Conservation (phyloP, 202 grass and related monocot species). For the Elaeis oleifera region DNA sequence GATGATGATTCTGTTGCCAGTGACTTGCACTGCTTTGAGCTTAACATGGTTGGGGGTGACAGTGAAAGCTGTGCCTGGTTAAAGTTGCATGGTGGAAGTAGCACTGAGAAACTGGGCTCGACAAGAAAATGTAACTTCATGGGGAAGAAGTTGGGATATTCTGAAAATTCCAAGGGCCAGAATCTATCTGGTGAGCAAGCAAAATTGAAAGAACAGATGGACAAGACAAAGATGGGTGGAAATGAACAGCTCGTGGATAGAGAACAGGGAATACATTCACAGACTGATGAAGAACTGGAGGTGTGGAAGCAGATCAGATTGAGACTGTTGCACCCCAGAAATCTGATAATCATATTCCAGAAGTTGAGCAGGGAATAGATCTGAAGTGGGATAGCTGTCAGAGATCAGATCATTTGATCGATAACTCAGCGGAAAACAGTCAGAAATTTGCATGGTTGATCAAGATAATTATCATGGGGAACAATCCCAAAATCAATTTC, state of each 20-base stretch:
- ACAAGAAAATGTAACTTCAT: slow-evolving; percentile 20
- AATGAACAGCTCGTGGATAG: slow-evolving; percentile 25
- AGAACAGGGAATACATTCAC: slow-evolving; percentile 16
- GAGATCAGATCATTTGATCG: slow-evolving; percentile 2
- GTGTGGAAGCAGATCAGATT: slow-evolving; percentile 21
- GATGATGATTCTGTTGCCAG: slow-evolving; percentile 74
- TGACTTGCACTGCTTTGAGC: slow-evolving; percentile 77
- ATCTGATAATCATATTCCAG: slow-evolving; percentile 16
- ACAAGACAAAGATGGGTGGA: slow-evolving; percentile 14
- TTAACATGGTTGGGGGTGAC: slow-evolving; percentile 42
- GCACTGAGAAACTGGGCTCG: slow-evolving; percentile 19
- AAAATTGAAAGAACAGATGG: slow-evolving; percentile 15
- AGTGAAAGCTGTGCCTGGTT: slow-evolving; percentile 23
- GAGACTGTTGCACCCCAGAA: slow-evolving; percentile 40
- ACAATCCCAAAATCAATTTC: slow-evolving; percentile 23
- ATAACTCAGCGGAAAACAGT: slow-evolving; percentile 41
- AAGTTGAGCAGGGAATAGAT: background rate
- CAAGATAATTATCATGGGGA: slow-evolving; percentile 31
- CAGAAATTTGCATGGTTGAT: slow-evolving; percentile 22
- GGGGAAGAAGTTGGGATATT: slow-evolving; percentile 20
- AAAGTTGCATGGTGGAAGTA: slow-evolving; percentile 16
- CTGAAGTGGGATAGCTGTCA: background rate
- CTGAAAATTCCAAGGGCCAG: slow-evolving; percentile 24
- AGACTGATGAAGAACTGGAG: slow-evolving; percentile 11
- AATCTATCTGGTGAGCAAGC: slow-evolving; percentile 12